Base-by-base conservation (phyloP, 495 filamentous ascomycete species). In the Clohesyomyces aquaticus region DNA sequence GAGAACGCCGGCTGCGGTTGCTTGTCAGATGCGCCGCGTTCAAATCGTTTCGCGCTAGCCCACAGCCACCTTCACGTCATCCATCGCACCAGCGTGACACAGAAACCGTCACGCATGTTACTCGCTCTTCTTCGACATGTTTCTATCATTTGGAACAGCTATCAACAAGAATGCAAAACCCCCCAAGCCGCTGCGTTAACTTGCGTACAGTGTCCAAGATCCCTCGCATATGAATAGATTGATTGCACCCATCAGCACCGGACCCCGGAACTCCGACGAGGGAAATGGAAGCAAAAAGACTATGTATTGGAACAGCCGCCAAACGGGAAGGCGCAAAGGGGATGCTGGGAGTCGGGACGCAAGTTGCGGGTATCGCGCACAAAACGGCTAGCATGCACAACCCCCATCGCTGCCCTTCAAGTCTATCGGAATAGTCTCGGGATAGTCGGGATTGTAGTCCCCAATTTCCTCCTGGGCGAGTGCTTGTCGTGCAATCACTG, bases 401-500 rank as follows among this genome's bases (percentile, higher is more conserved):
- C 94, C 91, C 72, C 94, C 89, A 60, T 87, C 85, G 57, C 96
- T 91, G 73, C 89, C 90, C 77, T 95, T 91, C 60, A 96, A 85
- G 77, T 95, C 89, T 74, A 98, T 96, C 76, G 96, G 93, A 78
- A 98, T 97, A 41, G 94, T 93, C 73, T 97, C 95, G 61, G 90
- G 90, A 78, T 95, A 97, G 74, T 98, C 94, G 48, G 91, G 91
- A 68, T 86, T 89, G 75, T 85, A 90, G 73, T 97, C 93, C 73
- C 95, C 92, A 0, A 91, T 91, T 76, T 98, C 95, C 77, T 99
- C 95, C 75, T 98, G 94, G 4, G 91, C 89, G 23, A 99, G 81
- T 11, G 95, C 94, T 75, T 96, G 96, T 70, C 91, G 84, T 61
- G 94, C 94, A 73, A 99, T 98, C n/a, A 96, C 94, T 97, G 63